These are phyloP conservation scores for Trichoderma sp. DNA, from an alignment of 2,329 filamentous ascomycete genomes.

Conservation along the genomic window DNA sequence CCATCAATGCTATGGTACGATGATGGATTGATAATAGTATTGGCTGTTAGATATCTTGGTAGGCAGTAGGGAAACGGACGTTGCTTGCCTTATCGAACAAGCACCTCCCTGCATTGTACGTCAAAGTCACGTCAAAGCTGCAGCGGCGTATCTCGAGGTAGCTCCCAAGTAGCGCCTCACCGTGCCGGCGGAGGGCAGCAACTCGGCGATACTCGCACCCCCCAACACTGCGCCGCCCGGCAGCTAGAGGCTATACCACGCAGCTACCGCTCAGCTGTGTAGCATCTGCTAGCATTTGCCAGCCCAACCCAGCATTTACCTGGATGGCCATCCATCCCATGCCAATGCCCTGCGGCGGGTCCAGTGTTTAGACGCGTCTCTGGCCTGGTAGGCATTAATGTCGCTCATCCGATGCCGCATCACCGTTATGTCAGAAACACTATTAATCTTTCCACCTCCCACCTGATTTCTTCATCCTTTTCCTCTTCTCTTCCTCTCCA, in stretches of 20 bases:
- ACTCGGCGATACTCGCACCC: background rate
- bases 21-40: background rate
- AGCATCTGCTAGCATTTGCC: background rate
- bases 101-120: background rate
- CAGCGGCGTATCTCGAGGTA: background rate
- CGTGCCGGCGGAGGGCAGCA: background rate
- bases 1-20: background rate
- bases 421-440: conserved; percentile 12
- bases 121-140: background rate
- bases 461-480: conserved; percentile 8
- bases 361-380: background rate
- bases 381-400: background rate
- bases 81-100: background rate
- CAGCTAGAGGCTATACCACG: background rate
- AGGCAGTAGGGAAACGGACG: no score
- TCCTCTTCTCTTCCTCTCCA: conserved; percentile 10
- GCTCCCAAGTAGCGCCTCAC: background rate
- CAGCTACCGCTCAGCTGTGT: background rate
- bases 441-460: conserved; percentile 21
- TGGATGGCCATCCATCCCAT: background rate
- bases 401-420: conserved; percentile 22
- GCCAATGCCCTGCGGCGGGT: background rate
- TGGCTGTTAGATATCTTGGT: no score
- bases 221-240: background rate
- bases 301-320: background rate